These are phyloP conservation scores for Xerocomellus chrysenteron DNA, from an alignment of 768 basidiomycete genomes.

Conservation along the genomic window DNA sequence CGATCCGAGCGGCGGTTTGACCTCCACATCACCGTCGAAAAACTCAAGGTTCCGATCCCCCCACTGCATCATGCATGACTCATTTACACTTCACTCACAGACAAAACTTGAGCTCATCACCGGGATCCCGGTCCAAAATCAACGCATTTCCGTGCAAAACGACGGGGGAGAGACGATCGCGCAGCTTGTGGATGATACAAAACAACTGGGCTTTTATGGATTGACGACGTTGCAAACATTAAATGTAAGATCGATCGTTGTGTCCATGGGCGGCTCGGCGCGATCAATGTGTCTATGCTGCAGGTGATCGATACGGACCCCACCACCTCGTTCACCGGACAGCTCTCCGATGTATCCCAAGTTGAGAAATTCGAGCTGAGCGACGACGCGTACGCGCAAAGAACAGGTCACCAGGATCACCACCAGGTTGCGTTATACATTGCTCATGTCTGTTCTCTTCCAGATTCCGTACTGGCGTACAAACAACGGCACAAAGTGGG, in stretches of 20 bases:
- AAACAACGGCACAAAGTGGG: constrained; percentile 87
- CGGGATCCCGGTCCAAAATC: constrained; percentile 78
- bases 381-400: constrained; percentile 73
- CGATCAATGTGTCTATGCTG: constrained; percentile 44
- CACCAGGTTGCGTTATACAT: not conserved
- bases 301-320: constrained; percentile 66
- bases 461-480: constrained; percentile 88
- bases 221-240: constrained; percentile 76
- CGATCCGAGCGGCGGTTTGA: constrained; percentile 87
- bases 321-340: constrained; percentile 71
- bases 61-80: not conserved
- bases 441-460: constrained; percentile 1
- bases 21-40: constrained; percentile 65
- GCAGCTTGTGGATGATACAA: constrained; percentile 62
- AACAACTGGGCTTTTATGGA: constrained; percentile 73
- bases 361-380: constrained; percentile 94
- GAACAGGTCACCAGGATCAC: constrained; percentile 57
- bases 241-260: constrained; percentile 50
- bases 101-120: constrained; percentile 86
- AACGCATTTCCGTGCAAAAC: constrained; percentile 62
- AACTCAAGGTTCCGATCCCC: constrained; percentile 68
- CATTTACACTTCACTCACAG: constrained; percentile 35
- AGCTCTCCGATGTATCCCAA: constrained; percentile 78
- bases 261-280: not conserved
- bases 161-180: constrained; percentile 53